Conservation (phyloP, 2,329 filamentous ascomycete genomes). For the Zarea fungicola region DNA sequence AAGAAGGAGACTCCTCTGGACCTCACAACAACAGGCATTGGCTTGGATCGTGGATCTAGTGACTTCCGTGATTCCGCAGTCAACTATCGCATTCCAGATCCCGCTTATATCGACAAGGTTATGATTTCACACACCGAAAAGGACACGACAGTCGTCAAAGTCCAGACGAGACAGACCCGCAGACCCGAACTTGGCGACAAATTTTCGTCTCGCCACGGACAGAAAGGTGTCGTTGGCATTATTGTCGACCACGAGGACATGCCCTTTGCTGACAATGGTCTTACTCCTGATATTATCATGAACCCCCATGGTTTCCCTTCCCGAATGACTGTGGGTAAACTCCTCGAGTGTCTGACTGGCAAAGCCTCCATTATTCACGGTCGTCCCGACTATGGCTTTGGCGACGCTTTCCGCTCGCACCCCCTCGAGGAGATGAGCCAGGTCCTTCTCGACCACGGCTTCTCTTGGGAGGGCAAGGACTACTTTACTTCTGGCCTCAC, state of each 20-base stretch:
- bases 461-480: slow-evolving; percentile 96
- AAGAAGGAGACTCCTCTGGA: slow-evolving; percentile 85
- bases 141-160: slow-evolving; percentile 83
- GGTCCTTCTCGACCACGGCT: slow-evolving; percentile 79
- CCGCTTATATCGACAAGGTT: slow-evolving; percentile 91
- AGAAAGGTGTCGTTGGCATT: slow-evolving; percentile 96
- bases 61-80: slow-evolving; percentile 64
- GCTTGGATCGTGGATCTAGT: slow-evolving; percentile 57
- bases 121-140: slow-evolving; percentile 87
- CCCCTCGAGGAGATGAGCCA: slow-evolving; percentile 84
- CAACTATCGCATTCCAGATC: slow-evolving; percentile 78
- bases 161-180: slow-evolving; percentile 92
- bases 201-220: slow-evolving; percentile 95
- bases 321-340: slow-evolving; percentile 98
- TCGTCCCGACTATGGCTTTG: slow-evolving; percentile 77
- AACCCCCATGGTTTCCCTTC: slow-evolving; percentile 99
- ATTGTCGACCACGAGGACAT: slow-evolving; percentile 96
- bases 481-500: slow-evolving; percentile 94
- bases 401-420: slow-evolving; percentile 76
- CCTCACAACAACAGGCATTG: slow-evolving; percentile 66
- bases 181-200: slow-evolving; percentile 96
- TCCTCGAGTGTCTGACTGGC: slow-evolving; percentile 89
- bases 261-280: slow-evolving; percentile 86
- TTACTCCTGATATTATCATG: slow-evolving; percentile 99
- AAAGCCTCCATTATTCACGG: slow-evolving; percentile 88